Conservation (phyloP, 495 filamentous ascomycete species). For the Daldinia loculata region DNA sequence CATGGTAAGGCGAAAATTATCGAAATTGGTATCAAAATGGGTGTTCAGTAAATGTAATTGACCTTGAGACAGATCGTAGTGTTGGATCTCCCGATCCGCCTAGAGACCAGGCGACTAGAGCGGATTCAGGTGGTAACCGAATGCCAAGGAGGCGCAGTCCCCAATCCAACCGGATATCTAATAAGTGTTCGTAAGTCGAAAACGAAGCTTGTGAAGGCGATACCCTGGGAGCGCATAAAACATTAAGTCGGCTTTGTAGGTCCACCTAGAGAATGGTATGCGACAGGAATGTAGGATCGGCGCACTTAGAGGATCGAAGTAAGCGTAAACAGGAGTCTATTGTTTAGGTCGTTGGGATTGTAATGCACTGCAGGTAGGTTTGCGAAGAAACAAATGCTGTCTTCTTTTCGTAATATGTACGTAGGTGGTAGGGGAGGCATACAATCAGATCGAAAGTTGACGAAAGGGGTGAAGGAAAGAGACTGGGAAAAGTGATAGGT, state of each 20-base stretch:
- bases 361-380: neutral
- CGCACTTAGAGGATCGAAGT: constrained; percentile 15
- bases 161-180: neutral
- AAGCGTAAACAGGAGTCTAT: constrained; percentile 1
- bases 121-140: neutral
- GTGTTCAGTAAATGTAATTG: neutral
- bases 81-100: constrained; percentile 11
- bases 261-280: constrained; percentile 15
- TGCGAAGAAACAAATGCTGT: neutral
- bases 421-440: constrained; percentile 1
- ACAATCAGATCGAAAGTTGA: constrained; percentile 7
- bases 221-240: constrained; percentile 27
- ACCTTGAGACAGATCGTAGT: neutral
- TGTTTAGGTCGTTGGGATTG: constrained; percentile 1
- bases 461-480: constrained; percentile 10
- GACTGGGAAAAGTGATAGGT: constrained; percentile 13
- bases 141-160: constrained; percentile 3
- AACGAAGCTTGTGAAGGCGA: constrained; percentile 3
- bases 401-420: constrained; percentile 9
- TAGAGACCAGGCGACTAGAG: constrained; percentile 3
- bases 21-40: neutral
- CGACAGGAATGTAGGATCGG: constrained; percentile 38
- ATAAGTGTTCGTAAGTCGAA: constrained; percentile 11
- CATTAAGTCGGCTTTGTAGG: constrained; percentile 26
- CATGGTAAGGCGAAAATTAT: constrained; percentile 51